phyloP scores from a whole-genome alignment of 768 basidiomycete species.

The Fomitopsis serialis region DNA sequence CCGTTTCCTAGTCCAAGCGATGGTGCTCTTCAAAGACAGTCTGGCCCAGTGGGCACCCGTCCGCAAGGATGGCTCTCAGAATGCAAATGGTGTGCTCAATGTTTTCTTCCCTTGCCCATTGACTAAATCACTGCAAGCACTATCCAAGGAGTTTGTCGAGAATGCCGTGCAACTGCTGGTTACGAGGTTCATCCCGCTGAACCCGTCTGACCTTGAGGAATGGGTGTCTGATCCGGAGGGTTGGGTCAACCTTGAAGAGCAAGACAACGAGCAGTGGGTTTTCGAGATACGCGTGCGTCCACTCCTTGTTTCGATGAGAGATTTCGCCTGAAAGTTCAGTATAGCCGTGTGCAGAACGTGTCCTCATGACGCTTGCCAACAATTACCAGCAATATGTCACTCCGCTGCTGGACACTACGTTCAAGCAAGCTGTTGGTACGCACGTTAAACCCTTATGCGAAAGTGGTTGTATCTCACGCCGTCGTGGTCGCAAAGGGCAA shows the following conservation, averaged over 20 bases:
- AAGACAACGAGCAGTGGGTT: slow-evolving; percentile 89
- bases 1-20: slow-evolving; percentile 75
- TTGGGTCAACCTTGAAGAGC: slow-evolving; percentile 88
- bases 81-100: slow-evolving; percentile 37
- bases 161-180: slow-evolving; percentile 73
- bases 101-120: background rate
- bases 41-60: slow-evolving; percentile 71
- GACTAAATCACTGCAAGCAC: slow-evolving; percentile 31
- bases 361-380: slow-evolving; percentile 71
- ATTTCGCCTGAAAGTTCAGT: background rate
- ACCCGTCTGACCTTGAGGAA: slow-evolving; percentile 70
- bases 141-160: slow-evolving; percentile 68
- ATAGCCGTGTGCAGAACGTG: slow-evolving; percentile 91
- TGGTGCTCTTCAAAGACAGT: slow-evolving; percentile 83
- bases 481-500: slow-evolving; percentile 34
- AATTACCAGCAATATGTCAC: slow-evolving; percentile 67
- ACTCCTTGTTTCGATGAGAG: slow-evolving; percentile 1
- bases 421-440: slow-evolving; percentile 57
- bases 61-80: slow-evolving; percentile 53
- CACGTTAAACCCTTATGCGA: background rate
- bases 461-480: background rate
- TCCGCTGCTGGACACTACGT: slow-evolving; percentile 57
- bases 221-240: slow-evolving; percentile 92
- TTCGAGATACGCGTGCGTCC: slow-evolving; percentile 80
- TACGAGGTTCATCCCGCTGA: slow-evolving; percentile 80